A percentile compares a stretch with the other conserved stretches of the same genome.
phyloP scores from a whole-genome alignment of 441 rosid species.

The Gossypium armourianum region DNA sequence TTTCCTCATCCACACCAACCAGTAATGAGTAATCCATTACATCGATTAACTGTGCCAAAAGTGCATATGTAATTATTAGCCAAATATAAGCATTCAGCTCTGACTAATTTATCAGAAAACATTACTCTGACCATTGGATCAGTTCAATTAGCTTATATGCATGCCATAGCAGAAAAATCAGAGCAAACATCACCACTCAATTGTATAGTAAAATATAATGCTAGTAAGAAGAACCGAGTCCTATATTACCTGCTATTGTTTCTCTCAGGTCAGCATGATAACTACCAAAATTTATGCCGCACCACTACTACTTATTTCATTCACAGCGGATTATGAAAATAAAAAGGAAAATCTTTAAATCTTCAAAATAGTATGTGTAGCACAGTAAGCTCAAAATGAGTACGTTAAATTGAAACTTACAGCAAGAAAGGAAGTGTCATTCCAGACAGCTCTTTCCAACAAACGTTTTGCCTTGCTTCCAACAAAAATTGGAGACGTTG shows the following conservation, averaged over 20 bases:
- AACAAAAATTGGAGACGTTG: conserved; percentile 64
- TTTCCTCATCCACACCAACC: conserved; percentile 65
- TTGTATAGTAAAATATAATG: background rate
- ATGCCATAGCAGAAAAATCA: background rate
- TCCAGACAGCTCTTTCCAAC: conserved; percentile 71
- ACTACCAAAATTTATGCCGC: background rate
- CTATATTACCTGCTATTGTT: background rate
- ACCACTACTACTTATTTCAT: background rate
- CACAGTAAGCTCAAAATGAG: background rate
- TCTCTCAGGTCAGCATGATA: background rate
- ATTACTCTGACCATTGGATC: background rate
- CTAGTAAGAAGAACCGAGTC: background rate
- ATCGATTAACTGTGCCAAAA: conserved; percentile 37
- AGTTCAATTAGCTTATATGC: background rate
- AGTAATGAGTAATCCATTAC: conserved; percentile 72
- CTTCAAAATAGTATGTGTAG: background rate
- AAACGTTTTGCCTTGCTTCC: conserved; percentile 61
- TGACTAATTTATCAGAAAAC: background rate
- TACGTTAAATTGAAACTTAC: conserved; percentile 28
- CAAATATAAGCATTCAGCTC: background rate
- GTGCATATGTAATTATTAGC: conserved; percentile 8
- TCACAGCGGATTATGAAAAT: background rate
- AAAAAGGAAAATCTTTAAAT: background rate
- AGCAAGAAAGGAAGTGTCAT: conserved; percentile 62
- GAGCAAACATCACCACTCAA: background rate